Percentiles rank a stretch among this genome's conserved stretches.
These are phyloP conservation scores for Aurantiochytrium sp. DNA, from an alignment of 108 stramenopile species.

Conservation along the genomic window DNA sequence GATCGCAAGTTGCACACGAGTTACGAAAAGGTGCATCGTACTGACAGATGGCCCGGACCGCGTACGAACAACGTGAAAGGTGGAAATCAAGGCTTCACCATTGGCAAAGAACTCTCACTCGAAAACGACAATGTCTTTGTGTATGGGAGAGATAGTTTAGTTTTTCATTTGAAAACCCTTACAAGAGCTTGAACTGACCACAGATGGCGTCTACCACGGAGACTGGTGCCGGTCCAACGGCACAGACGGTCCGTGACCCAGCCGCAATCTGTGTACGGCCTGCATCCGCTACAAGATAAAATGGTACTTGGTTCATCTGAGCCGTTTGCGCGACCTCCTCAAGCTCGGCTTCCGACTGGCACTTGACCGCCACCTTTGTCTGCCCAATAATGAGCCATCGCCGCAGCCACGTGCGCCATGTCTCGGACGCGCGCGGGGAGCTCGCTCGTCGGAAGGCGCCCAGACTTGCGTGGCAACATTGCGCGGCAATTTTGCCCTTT, in stretches of 20 bases:
- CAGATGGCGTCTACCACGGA: conserved; percentile 69
- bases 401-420: conserved; percentile 34
- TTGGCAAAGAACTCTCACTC: no score
- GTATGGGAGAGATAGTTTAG: no score
- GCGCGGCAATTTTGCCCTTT: conserved; percentile 58
- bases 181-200: conserved; percentile 80
- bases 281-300: conserved; percentile 79
- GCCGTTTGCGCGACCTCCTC: conserved; percentile 59
- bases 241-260: conserved; percentile 75
- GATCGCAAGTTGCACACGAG: no score
- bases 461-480: conserved; percentile 78
- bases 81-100: no score
- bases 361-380: conserved; percentile 82
- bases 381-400: conserved; percentile 76
- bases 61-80: no score
- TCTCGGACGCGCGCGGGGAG: conserved; percentile 48
- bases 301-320: conserved; percentile 55
- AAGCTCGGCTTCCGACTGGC: conserved; percentile 63
- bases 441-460: conserved; percentile 70
- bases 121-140: no score
- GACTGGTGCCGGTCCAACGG: conserved; percentile 73
- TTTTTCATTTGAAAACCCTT: neutral
- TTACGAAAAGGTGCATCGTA: no score
- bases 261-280: conserved; percentile 87
- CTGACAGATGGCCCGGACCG: no score